Evolutionary conservation across 1,284 basidiomycete genomes (phyloP), one percentile per base, ranked within the genome.

Genomic region (Retiboletus fuscus): DNA sequence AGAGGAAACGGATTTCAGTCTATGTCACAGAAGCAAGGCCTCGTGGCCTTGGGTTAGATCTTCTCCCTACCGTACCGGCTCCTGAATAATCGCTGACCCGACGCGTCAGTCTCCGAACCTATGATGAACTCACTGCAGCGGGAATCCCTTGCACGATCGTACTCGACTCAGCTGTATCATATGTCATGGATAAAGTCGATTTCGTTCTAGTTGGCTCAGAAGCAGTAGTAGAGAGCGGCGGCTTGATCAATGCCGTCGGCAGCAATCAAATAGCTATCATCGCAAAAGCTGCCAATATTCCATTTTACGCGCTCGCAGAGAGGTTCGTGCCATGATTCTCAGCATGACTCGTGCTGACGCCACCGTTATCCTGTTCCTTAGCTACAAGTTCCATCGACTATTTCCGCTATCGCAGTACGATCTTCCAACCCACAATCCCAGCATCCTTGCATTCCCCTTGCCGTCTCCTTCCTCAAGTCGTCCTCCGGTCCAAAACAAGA

Each of bases 331-430:
- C 70, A 57, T 74, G 63, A 71, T 71, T 75, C 73, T 66, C 70
- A 72, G 68, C 61, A 66, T 69, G 61, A 73, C 69, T 69, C 76
- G 71, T 76, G 68, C 74, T 81, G 69, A 82, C 70, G 71, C 72
- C 73, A 75, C 70, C 61, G 65, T 70, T 68, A 69, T 77, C 69
- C 64, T 63, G 39, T 73, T 68, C 76, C 78, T 75, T 72, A 82
- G 95, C 83, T 99, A 97, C 89, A 99, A 99, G 85, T 99, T 99
- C 83, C 93, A 98, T 79, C 93, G 98, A 73, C 87, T 98, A 78
- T 99, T 99, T 85, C 97, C 97, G 55, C 87, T 99, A 82, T 97
- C 95, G 66, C 97, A 99, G 82, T 96, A 96, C 81, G 97, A 99
- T 86, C 89, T 99, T 34, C 97, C 97, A 60, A 94, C 92, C 69